phyloP scores from a whole-genome alignment of 805 yeast genomes.

The Wickerhamomyces pijperi region DNA sequence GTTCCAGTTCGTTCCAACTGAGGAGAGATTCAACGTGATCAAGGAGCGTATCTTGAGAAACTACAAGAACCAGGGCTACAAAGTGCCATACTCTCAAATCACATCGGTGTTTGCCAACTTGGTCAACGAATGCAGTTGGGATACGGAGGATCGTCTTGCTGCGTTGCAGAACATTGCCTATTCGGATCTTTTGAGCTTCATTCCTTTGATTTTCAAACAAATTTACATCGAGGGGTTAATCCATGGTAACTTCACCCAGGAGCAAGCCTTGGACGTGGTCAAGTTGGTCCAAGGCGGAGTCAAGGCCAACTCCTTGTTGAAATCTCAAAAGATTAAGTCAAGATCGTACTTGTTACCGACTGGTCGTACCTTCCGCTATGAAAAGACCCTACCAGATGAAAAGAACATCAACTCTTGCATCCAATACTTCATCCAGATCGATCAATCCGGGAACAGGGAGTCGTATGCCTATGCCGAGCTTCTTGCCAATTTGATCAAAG shows the following conservation, averaged over 20 bases:
- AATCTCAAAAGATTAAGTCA: conserved; percentile 31
- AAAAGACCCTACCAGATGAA: conserved; percentile 44
- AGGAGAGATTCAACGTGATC: conserved; percentile 52
- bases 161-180: conserved; percentile 34
- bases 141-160: conserved; percentile 46
- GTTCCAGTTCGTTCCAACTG: conserved; percentile 34
- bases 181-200: conserved; percentile 39
- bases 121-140: conserved; percentile 64
- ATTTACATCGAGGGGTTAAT: conserved; percentile 61
- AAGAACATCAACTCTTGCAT: conserved; percentile 76
- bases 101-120: conserved; percentile 50
- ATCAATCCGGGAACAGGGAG: conserved; percentile 32
- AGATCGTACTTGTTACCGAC: conserved; percentile 32
- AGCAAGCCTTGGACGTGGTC: conserved; percentile 41
- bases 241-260: conserved; percentile 58
- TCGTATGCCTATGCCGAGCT: conserved; percentile 46
- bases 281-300: conserved; percentile 29
- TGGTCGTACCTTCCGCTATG: conserved; percentile 32
- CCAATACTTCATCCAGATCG: conserved; percentile 66
- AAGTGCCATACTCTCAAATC: conserved; percentile 72
- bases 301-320: conserved; percentile 26
- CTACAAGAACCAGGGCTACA: conserved; percentile 56
- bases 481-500: conserved; percentile 61
- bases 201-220: conserved; percentile 43
- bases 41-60: conserved; percentile 55